phyloP scores from a whole-genome alignment of 2,329 filamentous ascomycete species.

The Botrytis tulipae region DNA sequence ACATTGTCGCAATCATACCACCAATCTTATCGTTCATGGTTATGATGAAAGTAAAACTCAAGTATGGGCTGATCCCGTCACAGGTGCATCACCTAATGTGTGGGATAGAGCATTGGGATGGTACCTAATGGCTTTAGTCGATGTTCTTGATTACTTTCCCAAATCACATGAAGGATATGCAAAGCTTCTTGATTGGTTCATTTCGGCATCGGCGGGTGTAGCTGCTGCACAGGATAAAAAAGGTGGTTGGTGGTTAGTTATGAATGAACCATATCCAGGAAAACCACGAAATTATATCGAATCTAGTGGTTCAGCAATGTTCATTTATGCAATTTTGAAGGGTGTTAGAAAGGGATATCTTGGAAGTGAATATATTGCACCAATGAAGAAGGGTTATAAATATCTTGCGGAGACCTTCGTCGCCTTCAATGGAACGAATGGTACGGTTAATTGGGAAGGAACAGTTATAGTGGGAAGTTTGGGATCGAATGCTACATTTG shows the following conservation, averaged over 20 bases:
- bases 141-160: slow-evolving; percentile 39
- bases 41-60: slow-evolving; percentile 40
- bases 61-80: slow-evolving; percentile 40
- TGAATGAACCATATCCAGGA: slow-evolving; percentile 17
- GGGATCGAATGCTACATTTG: slow-evolving; percentile 27
- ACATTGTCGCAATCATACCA: slow-evolving; percentile 28
- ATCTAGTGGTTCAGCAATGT: slow-evolving; percentile 12
- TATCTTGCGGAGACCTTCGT: slow-evolving; percentile 29
- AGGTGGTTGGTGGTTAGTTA: slow-evolving; percentile 18
- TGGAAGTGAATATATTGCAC: slow-evolving; percentile 21
- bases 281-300: slow-evolving; percentile 17
- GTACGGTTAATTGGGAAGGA: slow-evolving; percentile 30
- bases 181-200: background rate
- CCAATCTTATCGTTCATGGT: slow-evolving; percentile 39
- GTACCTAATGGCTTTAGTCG: slow-evolving; percentile 42
- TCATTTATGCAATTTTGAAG: slow-evolving; percentile 13
- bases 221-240: slow-evolving; percentile 5
- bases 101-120: slow-evolving; percentile 43
- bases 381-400: slow-evolving; percentile 28
- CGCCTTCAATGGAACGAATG: slow-evolving; percentile 19
- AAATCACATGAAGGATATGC: slow-evolving; percentile 22
- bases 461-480: slow-evolving; percentile 31
- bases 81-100: slow-evolving; percentile 41
- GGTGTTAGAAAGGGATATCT: slow-evolving; percentile 15
- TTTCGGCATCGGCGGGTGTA: slow-evolving; percentile 11